These are phyloP conservation scores for Claviceps sp. DNA, from an alignment of 2,329 filamentous ascomycete species.

Conservation along the genomic window DNA sequence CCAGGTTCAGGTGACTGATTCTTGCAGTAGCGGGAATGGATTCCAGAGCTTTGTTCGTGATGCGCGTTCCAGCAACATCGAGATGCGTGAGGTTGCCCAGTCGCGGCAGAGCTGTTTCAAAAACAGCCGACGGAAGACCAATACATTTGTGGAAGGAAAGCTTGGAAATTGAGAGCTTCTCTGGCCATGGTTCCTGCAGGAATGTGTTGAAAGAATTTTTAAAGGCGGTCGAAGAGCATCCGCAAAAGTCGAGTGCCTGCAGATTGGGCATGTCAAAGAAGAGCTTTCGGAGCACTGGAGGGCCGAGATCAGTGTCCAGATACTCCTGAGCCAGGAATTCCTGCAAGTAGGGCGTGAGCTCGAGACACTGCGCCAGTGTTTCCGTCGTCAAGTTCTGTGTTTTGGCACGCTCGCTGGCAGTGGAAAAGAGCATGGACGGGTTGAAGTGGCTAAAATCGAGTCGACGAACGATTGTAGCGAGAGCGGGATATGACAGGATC, in stretches of 20 bases:
- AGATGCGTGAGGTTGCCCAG: constrained; percentile 58
- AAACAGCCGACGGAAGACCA: constrained; percentile 51
- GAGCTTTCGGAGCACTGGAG: constrained; percentile 55
- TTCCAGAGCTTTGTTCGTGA: constrained; percentile 57
- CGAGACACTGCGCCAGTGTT: constrained; percentile 58
- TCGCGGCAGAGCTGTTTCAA: constrained; percentile 59
- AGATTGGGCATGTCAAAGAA: constrained; percentile 53
- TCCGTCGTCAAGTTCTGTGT: constrained; percentile 64
- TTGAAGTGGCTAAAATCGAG: constrained; percentile 81
- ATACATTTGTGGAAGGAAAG: constrained; percentile 70
- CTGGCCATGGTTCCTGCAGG: constrained; percentile 37
- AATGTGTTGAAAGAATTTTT: constrained; percentile 49
- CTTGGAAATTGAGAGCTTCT: constrained; percentile 45
- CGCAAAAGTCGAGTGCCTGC: constrained; percentile 62
- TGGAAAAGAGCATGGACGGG: constrained; percentile 62
- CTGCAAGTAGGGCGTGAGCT: constrained; percentile 58
- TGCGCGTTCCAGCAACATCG: constrained; percentile 64
- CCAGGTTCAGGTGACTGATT: constrained; percentile 65
- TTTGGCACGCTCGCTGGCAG: constrained; percentile 58
- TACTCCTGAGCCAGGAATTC: constrained; percentile 75
- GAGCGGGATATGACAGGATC: constrained; percentile 48
- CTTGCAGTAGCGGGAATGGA: constrained; percentile 58
- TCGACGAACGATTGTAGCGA: constrained; percentile 64
- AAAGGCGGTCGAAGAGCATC: constrained; percentile 56
- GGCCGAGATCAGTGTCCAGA: constrained; percentile 60